Percentiles rank a stretch among this genome's conserved stretches.
These are phyloP conservation scores for Stemphylium lycopersici DNA, from an alignment of 2,329 filamentous ascomycete species.

Conservation along the genomic window DNA sequence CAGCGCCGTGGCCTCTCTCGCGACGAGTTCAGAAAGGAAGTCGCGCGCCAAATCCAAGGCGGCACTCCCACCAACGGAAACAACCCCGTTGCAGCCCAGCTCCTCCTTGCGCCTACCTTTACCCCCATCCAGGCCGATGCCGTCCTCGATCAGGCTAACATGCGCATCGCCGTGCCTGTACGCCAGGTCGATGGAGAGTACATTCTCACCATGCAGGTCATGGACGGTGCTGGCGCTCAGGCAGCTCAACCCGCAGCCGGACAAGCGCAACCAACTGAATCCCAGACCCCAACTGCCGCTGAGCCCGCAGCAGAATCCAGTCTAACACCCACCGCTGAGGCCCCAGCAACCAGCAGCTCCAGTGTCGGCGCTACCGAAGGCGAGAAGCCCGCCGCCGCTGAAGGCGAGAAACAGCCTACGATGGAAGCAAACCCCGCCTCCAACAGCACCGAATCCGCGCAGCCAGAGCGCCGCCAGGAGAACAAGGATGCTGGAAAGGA, in stretches of 20 bases:
- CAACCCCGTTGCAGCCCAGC: conserved; percentile 43
- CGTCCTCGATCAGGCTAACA: conserved; percentile 44
- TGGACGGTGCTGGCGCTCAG: conserved; percentile 15
- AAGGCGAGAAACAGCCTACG: conserved; percentile 10
- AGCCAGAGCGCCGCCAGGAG: conserved; percentile 27
- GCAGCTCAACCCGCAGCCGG: conserved; percentile 16
- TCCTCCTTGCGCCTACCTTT: conserved; percentile 46
- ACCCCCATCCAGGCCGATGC: conserved; percentile 43
- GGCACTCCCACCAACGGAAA: conserved; percentile 38
- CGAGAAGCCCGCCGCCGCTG: conserved; percentile 5
- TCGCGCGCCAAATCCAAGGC: conserved; percentile 31
- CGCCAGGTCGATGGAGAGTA: conserved; percentile 45
- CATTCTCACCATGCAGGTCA: conserved; percentile 44
- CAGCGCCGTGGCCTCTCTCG: conserved; percentile 30
- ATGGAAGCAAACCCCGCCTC: conserved; percentile 8
- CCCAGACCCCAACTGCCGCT: conserved; percentile 3
- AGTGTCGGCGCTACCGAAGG: conserved; percentile 5
- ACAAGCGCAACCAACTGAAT: not conserved
- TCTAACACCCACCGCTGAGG: not conserved
- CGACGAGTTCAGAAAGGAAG: conserved; percentile 29
- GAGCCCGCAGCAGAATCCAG: not conserved
- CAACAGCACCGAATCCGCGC: conserved; percentile 22
- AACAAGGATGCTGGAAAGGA: conserved; percentile 17
- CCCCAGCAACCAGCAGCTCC: conserved; percentile 1
- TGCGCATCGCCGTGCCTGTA: conserved; percentile 46